A percentile compares a stretch with the other conserved stretches of the same genome.
phyloP scores from a whole-genome alignment of 2,329 filamentous ascomycete genomes.

The Fusarium irregulare region DNA sequence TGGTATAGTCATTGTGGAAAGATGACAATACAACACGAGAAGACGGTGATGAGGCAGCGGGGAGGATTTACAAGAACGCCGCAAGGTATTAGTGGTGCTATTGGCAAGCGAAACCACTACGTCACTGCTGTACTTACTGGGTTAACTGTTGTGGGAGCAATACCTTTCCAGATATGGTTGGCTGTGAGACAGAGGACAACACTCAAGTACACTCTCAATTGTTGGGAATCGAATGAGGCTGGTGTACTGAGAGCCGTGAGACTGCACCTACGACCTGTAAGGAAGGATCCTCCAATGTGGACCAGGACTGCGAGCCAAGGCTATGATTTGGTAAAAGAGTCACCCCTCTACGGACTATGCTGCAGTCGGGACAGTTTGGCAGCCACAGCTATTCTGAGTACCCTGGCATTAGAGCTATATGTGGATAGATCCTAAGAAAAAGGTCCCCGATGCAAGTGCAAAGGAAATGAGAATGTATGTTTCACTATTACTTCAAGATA shows the following conservation, averaged over 20 bases:
- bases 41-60: background rate
- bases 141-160: background rate
- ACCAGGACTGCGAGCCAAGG: background rate
- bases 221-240: background rate
- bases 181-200: background rate
- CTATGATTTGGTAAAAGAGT: background rate
- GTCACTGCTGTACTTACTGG: background rate
- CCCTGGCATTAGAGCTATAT: background rate
- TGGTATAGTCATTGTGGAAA: conserved; percentile 6
- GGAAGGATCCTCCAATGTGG: conserved; percentile 1
- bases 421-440: too few species aligned
- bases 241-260: background rate
- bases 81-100: background rate
- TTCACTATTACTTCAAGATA: too few species aligned
- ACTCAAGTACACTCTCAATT: conserved; percentile 1
- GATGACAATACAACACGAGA: conserved; percentile 4
- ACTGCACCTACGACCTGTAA: background rate
- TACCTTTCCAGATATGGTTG: conserved; percentile 5
- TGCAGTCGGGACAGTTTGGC: background rate
- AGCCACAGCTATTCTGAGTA: background rate
- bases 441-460: too few species aligned
- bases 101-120: background rate
- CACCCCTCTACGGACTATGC: background rate
- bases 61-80: background rate
- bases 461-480: too few species aligned